Evolutionary conservation across 768 basidiomycete species (phyloP).

Genomic region (Panaeolus cyanescens): DNA sequence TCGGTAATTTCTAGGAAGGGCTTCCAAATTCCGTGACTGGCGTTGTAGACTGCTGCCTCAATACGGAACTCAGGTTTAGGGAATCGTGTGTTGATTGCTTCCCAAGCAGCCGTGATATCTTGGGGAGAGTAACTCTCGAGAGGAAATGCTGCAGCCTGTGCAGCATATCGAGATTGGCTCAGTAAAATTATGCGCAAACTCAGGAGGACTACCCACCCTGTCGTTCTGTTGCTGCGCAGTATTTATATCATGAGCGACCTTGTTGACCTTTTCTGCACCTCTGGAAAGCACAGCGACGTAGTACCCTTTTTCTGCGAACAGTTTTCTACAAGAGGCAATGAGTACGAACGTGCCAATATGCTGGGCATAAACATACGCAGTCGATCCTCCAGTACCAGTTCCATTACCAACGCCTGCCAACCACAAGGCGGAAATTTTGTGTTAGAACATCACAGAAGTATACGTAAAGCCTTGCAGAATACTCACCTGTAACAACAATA

Average conservation of each 20-base stretch:
- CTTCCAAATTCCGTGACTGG: conserved; percentile 59
- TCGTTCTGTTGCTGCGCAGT: conserved; percentile 44
- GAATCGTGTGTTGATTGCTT: conserved; percentile 45
- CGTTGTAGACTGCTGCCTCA: conserved; percentile 68
- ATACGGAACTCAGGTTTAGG: conserved; percentile 51
- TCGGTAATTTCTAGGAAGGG: conserved; percentile 66
- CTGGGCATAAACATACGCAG: conserved; percentile 46
- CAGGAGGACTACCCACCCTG: conserved; percentile 41
- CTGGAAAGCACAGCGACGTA: conserved; percentile 68
- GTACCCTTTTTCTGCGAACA: conserved; percentile 65
- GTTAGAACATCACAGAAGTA: background rate
- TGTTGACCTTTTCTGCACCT: conserved; percentile 50
- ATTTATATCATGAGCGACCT: conserved; percentile 57
- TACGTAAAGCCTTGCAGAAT: background rate
- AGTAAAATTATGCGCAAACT: no score
- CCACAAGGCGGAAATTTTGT: background rate
- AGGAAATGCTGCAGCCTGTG: conserved; percentile 59
- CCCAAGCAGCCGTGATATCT: conserved; percentile 53
- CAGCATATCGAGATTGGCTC: background rate
- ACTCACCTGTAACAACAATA: conserved; percentile 59
- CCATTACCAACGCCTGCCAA: conserved; percentile 45
- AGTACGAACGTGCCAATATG: background rate
- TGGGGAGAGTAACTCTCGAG: conserved; percentile 49
- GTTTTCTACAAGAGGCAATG: conserved; percentile 41
- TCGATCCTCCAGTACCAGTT: conserved; percentile 56